These are phyloP conservation scores for Aureobasidium namibiae DNA, from an alignment of 2,329 filamentous ascomycete species.

Conservation along the genomic window DNA sequence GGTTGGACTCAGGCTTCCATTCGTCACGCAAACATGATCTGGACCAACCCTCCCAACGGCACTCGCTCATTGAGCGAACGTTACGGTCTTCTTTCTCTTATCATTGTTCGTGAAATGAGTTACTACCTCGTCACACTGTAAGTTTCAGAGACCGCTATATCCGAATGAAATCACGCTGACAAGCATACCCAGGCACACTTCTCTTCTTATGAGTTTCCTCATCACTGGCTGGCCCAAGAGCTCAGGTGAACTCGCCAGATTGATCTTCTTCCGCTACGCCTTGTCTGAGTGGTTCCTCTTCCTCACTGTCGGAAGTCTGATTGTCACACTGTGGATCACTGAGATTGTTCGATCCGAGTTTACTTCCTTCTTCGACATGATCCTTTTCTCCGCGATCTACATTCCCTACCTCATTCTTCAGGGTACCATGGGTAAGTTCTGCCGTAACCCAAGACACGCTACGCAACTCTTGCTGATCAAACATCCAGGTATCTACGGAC, in stretches of 20 bases:
- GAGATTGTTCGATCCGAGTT: slow-evolving; percentile 40
- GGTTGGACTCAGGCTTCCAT: slow-evolving; percentile 42
- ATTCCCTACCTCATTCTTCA: slow-evolving; percentile 37
- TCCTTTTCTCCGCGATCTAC: slow-evolving; percentile 36
- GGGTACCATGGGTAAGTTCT: slow-evolving; percentile 32
- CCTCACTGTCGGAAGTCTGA: slow-evolving; percentile 31
- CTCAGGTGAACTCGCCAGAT: slow-evolving; percentile 28
- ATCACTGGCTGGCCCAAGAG: slow-evolving; percentile 37
- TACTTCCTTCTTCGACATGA: slow-evolving; percentile 32
- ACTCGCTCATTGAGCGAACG: slow-evolving; percentile 32
- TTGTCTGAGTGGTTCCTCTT: slow-evolving; percentile 38
- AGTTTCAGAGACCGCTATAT: not conserved
- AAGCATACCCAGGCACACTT: slow-evolving; percentile 30
- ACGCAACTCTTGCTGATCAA: not conserved
- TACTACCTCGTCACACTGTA: slow-evolving; percentile 42
- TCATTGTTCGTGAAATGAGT: slow-evolving; percentile 38
- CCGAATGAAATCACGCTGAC: not conserved
- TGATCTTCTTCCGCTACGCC: slow-evolving; percentile 42
- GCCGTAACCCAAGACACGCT: not conserved
- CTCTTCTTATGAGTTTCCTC: slow-evolving; percentile 38
- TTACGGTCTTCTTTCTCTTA: slow-evolving; percentile 39
- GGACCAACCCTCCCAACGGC: slow-evolving; percentile 32
- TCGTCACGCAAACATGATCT: slow-evolving; percentile 36
- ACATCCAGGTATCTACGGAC: slow-evolving; percentile 32
- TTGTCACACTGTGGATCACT: slow-evolving; percentile 41